These are phyloP conservation scores for Trichophaea hybrida DNA, from an alignment of 2,329 filamentous ascomycete species.

Conservation along the genomic window DNA sequence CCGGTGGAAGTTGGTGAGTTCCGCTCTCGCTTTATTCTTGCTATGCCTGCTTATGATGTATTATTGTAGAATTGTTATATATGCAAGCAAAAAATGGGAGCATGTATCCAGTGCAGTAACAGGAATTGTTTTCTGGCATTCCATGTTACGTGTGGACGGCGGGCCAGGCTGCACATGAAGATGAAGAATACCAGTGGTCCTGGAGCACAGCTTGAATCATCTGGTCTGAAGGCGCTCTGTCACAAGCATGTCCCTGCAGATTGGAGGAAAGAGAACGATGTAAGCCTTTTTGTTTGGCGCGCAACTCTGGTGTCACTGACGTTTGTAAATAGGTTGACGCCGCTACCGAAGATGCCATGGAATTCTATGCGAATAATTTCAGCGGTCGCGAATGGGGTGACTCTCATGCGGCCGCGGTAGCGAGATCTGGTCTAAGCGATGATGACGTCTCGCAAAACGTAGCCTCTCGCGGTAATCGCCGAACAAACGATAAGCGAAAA, in stretches of 20 bases:
- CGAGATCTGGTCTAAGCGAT: conserved; percentile 38
- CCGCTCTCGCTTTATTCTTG: background rate
- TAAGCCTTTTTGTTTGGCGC: conserved; percentile 31
- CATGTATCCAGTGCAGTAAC: conserved; percentile 95
- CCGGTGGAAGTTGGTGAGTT: conserved; percentile 61
- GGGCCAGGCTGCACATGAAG: conserved; percentile 74
- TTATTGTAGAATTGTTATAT: conserved; percentile 63
- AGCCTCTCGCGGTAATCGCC: conserved; percentile 38
- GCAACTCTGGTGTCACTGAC: background rate
- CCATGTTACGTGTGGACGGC: conserved; percentile 86
- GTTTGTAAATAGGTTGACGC: conserved; percentile 35
- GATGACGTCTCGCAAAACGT: conserved; percentile 28
- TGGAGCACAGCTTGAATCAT: conserved; percentile 24
- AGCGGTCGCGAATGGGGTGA: conserved; percentile 82
- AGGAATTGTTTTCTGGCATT: conserved; percentile 96
- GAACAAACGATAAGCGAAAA: conserved; percentile 43
- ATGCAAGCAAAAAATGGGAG: conserved; percentile 93
- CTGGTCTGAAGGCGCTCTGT: conserved; percentile 71
- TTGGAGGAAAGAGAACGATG: conserved; percentile 73
- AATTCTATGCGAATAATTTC: conserved; percentile 82
- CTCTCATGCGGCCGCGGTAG: conserved; percentile 67
- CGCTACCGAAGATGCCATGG: conserved; percentile 69
- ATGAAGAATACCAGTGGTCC: conserved; percentile 64
- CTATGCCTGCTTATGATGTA: conserved; percentile 21
- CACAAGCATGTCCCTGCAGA: conserved; percentile 87